Base-by-base conservation (phyloP, 2,329 filamentous ascomycete species). In the Aspergillus eucalypticola region DNA sequence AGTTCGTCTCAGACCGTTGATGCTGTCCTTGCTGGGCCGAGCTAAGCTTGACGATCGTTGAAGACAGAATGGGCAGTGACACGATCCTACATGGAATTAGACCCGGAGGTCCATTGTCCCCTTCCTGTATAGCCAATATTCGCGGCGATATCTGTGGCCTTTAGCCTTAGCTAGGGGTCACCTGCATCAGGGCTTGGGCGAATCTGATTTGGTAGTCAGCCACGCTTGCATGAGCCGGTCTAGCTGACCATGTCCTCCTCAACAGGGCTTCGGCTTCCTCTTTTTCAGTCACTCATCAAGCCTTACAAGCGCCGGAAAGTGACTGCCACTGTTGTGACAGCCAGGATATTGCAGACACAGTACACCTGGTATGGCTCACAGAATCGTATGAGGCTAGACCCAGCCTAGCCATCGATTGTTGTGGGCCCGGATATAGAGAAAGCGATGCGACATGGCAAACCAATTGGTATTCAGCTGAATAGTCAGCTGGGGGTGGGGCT, bases 351-450 rank as follows among this genome's bases (percentile, higher is more conserved):
- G 46, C 46, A 50, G 46, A 50, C 15, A 32, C 25, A 19, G 46
- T 27, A n/a, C 15, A n/a, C n/a, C 46, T n/a, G 46, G 32, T 35
- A 50, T 17, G n/a, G 23, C 13, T 8, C 32, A 41, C 21, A 27
- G 27, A 15, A 39, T 57, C 42, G 8, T 19, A 32, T 25, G 48
- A 54, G 51, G 55, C 55, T 61, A 60, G 57, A 46, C 54, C 46
- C 29, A 38, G 25, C 27, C 27, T 17, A 59, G 27, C 19, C 25
- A n/a, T 46, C 32, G 15, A 27, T 49, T 5, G 15, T 8, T 5
- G 25, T 29, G 10, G n/a, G 13, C 46, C n/a, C 5, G 4, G 32
- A 32, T 50, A 27, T 17, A 13, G 11, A 35, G 4, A 6, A 15
- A 50, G 17, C 25, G 13, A 50, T 19, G 46, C 46, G 8, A 50